A percentile compares a stretch with the other conserved stretches of the same genome.
Conservation (phyloP, 2,329 filamentous ascomycete species). For the Chaetoscypha palmicola region DNA sequence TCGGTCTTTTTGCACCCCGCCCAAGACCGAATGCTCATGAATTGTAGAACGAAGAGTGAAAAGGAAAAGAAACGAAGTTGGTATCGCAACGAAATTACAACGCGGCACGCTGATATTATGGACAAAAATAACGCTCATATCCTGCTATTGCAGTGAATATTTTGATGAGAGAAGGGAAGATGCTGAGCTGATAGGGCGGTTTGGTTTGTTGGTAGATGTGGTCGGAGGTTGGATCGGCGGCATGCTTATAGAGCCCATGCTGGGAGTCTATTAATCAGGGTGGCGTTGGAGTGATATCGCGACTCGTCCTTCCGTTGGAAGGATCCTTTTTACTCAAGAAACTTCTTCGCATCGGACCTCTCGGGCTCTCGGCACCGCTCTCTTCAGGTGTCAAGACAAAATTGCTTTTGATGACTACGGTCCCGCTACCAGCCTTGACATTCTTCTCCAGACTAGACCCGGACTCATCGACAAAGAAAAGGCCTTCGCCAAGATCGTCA, state of each 20-base stretch:
- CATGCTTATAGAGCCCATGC: too few species aligned
- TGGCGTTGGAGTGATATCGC: conserved; percentile 38
- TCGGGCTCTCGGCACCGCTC: conserved; percentile 35
- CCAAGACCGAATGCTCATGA: too few species aligned
- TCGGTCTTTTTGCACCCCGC: too few species aligned
- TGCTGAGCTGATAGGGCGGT: not conserved
- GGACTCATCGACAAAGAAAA: conserved; percentile 88
- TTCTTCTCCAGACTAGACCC: conserved; percentile 62
- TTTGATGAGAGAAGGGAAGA: not conserved
- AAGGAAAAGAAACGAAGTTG: not conserved
- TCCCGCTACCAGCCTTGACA: conserved; percentile 65
- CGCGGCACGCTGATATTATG: not conserved
- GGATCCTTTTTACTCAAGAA: conserved; percentile 45
- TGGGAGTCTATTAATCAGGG: not conserved
- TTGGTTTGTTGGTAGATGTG: not conserved
- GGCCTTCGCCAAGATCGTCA: conserved; percentile 72
- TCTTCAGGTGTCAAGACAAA: conserved; percentile 50
- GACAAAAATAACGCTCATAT: not conserved
- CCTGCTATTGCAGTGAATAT: not conserved
- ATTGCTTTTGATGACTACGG: conserved; percentile 64
- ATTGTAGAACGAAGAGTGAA: not conserved
- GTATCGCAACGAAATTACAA: not conserved
- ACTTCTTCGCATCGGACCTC: conserved; percentile 40
- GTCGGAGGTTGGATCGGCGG: too few species aligned
- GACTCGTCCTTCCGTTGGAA: conserved; percentile 32